A percentile compares a stretch with the other conserved stretches of the same genome.
These are phyloP conservation scores for Colletotrichum theobromicola DNA, from an alignment of 2,329 filamentous ascomycete species.

Conservation along the genomic window DNA sequence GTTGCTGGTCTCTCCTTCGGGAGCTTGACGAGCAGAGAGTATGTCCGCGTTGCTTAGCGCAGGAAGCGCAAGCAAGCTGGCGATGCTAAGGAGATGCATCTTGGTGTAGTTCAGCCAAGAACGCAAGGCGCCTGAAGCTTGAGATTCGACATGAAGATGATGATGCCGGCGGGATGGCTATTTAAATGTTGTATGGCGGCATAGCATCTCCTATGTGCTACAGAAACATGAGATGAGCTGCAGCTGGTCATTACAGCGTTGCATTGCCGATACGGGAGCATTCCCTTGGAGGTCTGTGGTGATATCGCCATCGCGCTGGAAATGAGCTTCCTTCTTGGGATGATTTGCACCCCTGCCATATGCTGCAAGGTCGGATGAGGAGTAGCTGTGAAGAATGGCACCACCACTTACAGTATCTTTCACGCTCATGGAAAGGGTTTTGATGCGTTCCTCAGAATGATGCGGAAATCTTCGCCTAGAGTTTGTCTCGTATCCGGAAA, in stretches of 20 bases:
- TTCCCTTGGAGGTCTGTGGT: not conserved
- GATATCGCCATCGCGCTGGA: slow-evolving; percentile 8
- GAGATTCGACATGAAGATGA: too few relatives aligned
- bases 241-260: not conserved
- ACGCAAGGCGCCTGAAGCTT: not conserved
- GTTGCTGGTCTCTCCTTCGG: slow-evolving; percentile 1
- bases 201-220: fast-evolving
- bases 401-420: not conserved
- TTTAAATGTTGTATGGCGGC: not conserved
- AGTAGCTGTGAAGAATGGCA: not conserved
- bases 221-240: not conserved
- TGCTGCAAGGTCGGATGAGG: not conserved
- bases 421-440: not conserved
- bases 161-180: not conserved
- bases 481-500: not conserved
- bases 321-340: slow-evolving; percentile 19
- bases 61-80: slow-evolving; percentile 2
- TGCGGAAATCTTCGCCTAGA: not conserved
- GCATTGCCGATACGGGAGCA: slow-evolving; percentile 11
- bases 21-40: not conserved
- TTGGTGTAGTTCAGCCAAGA: not conserved
- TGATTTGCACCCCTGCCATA: not conserved
- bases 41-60: not conserved
- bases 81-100: slow-evolving; percentile 6
- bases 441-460: not conserved